Percentiles rank a stretch among this genome's conserved stretches.
Conservation (phyloP, 129 eudicot genomes). For the Logfia minima region DNA sequence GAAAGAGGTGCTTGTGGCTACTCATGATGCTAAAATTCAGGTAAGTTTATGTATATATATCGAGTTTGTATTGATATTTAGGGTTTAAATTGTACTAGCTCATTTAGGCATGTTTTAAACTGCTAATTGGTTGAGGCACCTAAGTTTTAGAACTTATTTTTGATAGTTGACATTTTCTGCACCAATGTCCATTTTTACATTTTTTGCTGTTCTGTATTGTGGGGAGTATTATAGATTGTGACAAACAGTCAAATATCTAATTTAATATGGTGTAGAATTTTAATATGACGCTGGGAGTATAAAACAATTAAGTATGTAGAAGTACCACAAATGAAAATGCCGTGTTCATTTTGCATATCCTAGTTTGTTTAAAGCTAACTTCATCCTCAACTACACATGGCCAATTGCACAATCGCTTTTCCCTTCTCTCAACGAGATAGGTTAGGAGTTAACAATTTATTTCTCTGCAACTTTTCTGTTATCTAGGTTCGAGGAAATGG, state of each 20-base stretch:
- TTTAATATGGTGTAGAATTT: background rate
- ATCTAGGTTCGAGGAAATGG: background rate
- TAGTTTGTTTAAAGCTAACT: background rate
- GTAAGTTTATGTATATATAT: conserved; percentile 28
- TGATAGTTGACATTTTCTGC: background rate
- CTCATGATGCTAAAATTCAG: conserved; percentile 97
- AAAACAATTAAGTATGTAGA: background rate
- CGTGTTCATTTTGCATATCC: background rate
- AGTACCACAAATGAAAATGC: background rate
- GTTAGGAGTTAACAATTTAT: background rate
- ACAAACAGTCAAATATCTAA: background rate
- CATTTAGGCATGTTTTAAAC: background rate
- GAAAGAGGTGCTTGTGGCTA: conserved; percentile 83
- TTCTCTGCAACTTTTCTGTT: background rate
- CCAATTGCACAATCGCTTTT: background rate
- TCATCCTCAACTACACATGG: background rate
- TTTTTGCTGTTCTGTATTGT: background rate
- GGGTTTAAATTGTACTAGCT: conserved; percentile 4
- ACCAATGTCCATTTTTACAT: background rate
- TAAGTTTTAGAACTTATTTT: background rate
- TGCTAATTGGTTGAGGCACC: background rate
- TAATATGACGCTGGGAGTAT: background rate
- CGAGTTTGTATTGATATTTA: conserved; percentile 2
- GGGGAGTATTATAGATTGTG: background rate
- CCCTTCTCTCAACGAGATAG: background rate